These are phyloP conservation scores for Erysimum cheiranthoides DNA, from an alignment of 345 rosid species.

Conservation along the genomic window DNA sequence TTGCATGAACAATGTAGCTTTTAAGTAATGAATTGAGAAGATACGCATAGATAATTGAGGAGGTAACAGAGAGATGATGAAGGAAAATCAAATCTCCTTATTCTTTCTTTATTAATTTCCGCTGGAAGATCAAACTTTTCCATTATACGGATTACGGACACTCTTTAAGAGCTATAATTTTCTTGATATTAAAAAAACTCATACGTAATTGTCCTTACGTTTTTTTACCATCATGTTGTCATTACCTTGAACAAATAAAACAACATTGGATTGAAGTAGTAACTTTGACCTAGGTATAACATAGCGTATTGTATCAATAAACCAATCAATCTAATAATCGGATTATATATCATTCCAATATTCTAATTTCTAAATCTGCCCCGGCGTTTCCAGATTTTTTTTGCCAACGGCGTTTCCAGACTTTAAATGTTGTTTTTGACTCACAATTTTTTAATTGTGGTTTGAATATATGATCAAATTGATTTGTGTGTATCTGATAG, in stretches of 20 bases:
- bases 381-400: conserved; percentile 31
- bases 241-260: conserved; percentile 4
- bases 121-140: too few relatives aligned
- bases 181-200: not conserved
- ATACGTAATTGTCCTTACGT: not conserved
- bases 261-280: conserved; percentile 5
- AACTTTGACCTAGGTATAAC: conserved; percentile 3
- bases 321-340: not conserved
- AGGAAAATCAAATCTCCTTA: not conserved
- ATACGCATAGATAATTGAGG: not conserved
- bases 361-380: conserved; percentile 36
- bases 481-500: conserved; percentile 25
- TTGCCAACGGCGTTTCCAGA: conserved; percentile 32
- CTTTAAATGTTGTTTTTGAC: conserved; percentile 37
- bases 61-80: not conserved
- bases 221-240: not conserved
- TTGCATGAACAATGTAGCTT: not conserved
- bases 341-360: conserved; percentile 18
- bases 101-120: not conserved
- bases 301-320: not conserved
- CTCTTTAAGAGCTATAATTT: not conserved
- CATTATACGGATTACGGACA: not conserved
- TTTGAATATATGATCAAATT: conserved; percentile 8
- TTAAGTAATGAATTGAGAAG: not conserved
- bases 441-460: not conserved